phyloP scores from a whole-genome alignment of 306 rosid species.

The apple (Malus domestica) region ASM211411v1 NC_041798.1:36326501-36327000 shows the following conservation, averaged over 20 bases:
- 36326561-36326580: neutral
- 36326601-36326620: neutral
- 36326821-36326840: neutral
- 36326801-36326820: neutral
- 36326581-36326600: neutral
- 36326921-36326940: neutral
- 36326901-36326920: neutral
- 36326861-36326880: neutral
- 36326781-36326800: neutral
- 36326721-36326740: neutral
- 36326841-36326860: neutral
- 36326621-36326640: neutral
- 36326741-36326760: neutral
- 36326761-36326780: neutral
- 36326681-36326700: neutral
- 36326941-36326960: neutral
- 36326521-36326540: neutral
- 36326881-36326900: neutral
- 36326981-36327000: neutral
- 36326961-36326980: neutral
- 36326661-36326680: neutral
- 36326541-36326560: neutral
- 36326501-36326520: too few relatives aligned
- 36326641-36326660: neutral
- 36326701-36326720: conserved; percentile 7